phyloP scores from a whole-genome alignment of 768 basidiomycete species.

The Dendrothele bispora region DNA sequence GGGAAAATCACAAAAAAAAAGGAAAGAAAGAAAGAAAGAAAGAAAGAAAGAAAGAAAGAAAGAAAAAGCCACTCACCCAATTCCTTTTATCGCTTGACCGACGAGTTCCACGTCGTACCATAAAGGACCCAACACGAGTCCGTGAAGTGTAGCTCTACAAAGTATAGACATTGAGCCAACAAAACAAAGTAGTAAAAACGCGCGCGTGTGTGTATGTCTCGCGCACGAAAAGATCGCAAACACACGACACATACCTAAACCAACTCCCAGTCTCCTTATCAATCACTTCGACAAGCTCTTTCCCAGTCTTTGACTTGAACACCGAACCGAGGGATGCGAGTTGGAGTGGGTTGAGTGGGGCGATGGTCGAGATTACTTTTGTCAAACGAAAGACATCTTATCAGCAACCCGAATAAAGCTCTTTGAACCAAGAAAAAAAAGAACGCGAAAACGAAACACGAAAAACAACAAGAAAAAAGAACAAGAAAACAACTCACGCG shows the following conservation, averaged over 20 bases:
- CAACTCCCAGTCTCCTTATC: constrained; percentile 3
- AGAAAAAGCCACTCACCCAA: constrained; percentile 4
- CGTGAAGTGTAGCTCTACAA: constrained; percentile 4
- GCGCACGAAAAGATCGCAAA: not conserved
- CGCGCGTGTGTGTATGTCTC: not conserved
- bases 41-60: too few species aligned
- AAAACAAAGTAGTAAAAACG: too few species aligned
- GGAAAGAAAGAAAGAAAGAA: too few species aligned
- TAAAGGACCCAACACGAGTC: constrained; percentile 1
- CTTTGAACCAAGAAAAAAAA: not conserved
- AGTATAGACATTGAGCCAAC: too few species aligned
- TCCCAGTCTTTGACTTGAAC: constrained; percentile 7
- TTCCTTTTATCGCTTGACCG: constrained; percentile 3
- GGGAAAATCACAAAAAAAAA: too few species aligned
- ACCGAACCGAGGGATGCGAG: constrained; percentile 1
- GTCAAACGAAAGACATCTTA: too few species aligned
- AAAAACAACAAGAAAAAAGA: not conserved
- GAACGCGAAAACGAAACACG: not conserved
- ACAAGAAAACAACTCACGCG: not conserved
- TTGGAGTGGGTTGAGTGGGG: constrained; percentile 3
- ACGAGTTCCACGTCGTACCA: constrained; percentile 9
- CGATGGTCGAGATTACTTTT: constrained; percentile 1
- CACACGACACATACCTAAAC: constrained; percentile 1
- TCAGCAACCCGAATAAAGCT: too few species aligned
- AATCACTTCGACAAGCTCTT: constrained; percentile 1